Conservation (phyloP, 2,329 filamentous ascomycete genomes). For the Thielaviopsis euricoi region DNA sequence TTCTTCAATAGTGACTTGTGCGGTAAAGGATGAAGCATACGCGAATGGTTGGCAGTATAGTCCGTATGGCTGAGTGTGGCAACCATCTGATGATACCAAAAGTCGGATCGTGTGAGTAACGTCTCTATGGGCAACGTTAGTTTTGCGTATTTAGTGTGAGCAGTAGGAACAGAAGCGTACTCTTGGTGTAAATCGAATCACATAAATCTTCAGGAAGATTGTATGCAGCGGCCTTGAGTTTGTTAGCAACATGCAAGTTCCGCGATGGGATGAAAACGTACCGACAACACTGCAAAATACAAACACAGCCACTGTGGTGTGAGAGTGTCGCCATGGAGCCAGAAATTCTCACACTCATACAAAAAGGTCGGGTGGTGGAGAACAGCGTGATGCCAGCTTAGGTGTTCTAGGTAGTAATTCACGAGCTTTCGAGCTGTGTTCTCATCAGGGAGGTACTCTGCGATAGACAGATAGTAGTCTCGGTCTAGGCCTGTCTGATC, state of each 20-base stretch:
- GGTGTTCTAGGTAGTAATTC: slow-evolving; percentile 8
- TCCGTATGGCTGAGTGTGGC: neutral
- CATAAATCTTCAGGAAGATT: slow-evolving; percentile 5
- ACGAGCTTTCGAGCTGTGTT: slow-evolving; percentile 2
- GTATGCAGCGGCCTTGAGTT: slow-evolving; percentile 5
- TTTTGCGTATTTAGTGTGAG: neutral
- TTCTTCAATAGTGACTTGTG: neutral
- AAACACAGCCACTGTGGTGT: slow-evolving; percentile 4
- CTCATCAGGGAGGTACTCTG: neutral
- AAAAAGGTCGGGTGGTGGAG: slow-evolving; percentile 6
- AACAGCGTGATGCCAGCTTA: slow-evolving; percentile 11
- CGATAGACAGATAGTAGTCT: neutral
- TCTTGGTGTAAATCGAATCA: neutral
- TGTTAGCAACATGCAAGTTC: neutral
- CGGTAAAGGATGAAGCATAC: neutral
- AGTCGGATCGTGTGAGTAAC: neutral
- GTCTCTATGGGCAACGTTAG: neutral
- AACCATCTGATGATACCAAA: slow-evolving; percentile 8
- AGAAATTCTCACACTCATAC: slow-evolving; percentile 4
- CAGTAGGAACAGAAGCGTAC: neutral
- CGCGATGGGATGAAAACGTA: neutral
- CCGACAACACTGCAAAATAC: slow-evolving; percentile 6
- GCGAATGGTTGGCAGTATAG: slow-evolving; percentile 5
- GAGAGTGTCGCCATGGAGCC: neutral
- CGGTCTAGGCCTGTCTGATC: neutral